These are phyloP conservation scores for Wallacemonas sp. DNA, from an alignment of 208 protist genomes.

Conservation along the genomic window DNA sequence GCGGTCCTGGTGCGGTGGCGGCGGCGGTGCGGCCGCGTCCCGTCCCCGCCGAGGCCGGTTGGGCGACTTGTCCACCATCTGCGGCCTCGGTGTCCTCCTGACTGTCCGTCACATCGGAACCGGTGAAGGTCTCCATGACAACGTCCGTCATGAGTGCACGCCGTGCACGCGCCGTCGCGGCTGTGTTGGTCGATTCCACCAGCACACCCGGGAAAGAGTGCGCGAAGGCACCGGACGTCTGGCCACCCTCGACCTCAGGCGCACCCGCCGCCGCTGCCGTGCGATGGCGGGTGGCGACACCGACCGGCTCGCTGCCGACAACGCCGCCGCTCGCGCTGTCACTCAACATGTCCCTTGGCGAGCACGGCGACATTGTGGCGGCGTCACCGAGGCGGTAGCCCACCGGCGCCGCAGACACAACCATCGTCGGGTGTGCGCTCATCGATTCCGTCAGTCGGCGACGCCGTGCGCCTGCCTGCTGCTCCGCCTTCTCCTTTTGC, in stretches of 20 bases:
- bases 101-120: not conserved
- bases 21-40: no score
- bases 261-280: not conserved
- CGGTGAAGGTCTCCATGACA: conserved; percentile 5
- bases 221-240: not conserved
- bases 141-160: not conserved
- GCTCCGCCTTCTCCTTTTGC: conserved; percentile 3
- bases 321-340: not conserved
- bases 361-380: conserved; percentile 5
- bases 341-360: not conserved
- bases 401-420: not conserved
- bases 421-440: no score
- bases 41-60: no score
- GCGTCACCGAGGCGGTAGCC: not conserved
- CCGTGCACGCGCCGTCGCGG: not conserved
- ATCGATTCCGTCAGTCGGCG: no score
- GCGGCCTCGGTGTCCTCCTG: no score
- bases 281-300: not conserved
- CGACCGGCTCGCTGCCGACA: not conserved
- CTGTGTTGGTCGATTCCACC: not conserved
- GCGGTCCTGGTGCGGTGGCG: no score
- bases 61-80: no score
- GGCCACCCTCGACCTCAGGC: not conserved
- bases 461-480: not conserved
- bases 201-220: conserved; percentile 7